These are phyloP conservation scores for Aspergillus awamori DNA, from an alignment of 2,329 filamentous ascomycete genomes.

Conservation along the genomic window DNA sequence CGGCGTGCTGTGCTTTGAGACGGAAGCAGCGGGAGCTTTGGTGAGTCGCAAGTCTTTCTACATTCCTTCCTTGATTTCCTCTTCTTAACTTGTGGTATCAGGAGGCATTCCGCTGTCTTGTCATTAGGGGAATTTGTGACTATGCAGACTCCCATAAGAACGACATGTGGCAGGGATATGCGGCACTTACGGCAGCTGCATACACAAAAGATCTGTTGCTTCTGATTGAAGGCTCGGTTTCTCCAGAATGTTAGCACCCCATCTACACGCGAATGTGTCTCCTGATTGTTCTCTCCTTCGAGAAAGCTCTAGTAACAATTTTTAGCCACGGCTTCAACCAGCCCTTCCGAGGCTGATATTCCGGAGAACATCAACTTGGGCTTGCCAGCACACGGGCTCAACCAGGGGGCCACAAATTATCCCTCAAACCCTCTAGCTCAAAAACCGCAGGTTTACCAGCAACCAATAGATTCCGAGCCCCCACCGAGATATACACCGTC, in stretches of 20 bases:
- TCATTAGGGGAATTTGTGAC: slow-evolving; percentile 14
- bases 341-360: not conserved
- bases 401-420: too few relatives aligned
- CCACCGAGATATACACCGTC: not conserved
- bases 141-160: slow-evolving; percentile 19
- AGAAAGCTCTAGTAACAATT: not conserved
- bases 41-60: not conserved
- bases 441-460: too few relatives aligned
- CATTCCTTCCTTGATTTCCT: too few relatives aligned
- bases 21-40: slow-evolving; percentile 6
- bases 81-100: not conserved
- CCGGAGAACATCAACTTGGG: too few relatives aligned
- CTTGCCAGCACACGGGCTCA: not conserved
- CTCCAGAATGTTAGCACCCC: not conserved
- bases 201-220: slow-evolving; percentile 15
- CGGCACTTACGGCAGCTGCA: slow-evolving; percentile 11
- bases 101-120: slow-evolving; percentile 5
- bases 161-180: slow-evolving; percentile 14
- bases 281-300: not conserved
- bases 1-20: slow-evolving; percentile 30
- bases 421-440: too few relatives aligned
- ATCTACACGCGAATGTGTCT: not conserved
- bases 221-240: not conserved
- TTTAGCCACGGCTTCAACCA: not conserved
- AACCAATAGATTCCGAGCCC: not conserved